These are phyloP conservation scores for Dioszegia hungarica DNA, from an alignment of 768 basidiomycete genomes.

Conservation along the genomic window DNA sequence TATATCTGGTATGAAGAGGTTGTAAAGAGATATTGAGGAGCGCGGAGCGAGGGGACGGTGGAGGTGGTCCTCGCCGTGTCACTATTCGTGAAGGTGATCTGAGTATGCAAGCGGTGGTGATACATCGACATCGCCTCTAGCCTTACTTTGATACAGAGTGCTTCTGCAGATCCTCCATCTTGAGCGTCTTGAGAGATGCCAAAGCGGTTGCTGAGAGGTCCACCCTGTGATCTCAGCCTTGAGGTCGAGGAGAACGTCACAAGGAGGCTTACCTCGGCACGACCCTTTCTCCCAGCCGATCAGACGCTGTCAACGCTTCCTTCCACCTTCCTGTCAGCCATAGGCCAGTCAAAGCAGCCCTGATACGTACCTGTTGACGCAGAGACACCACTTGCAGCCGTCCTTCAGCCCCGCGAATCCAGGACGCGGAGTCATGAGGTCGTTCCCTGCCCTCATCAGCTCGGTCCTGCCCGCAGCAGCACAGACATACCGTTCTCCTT, in stretches of 20 bases:
- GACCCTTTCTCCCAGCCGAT: conserved; percentile 27
- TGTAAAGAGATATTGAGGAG: no score
- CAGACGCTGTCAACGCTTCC: conserved; percentile 41
- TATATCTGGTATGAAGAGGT: neutral
- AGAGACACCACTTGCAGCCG: conserved; percentile 49
- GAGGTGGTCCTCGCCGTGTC: no score
- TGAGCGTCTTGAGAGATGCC: conserved; percentile 32
- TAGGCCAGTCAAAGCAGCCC: no score
- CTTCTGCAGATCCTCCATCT: conserved; percentile 42
- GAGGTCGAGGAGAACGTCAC: conserved; percentile 1
- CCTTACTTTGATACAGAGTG: conserved; percentile 18
- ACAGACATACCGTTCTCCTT: conserved; percentile 32
- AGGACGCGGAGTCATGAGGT: conserved; percentile 38
- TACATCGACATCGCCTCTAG: neutral
- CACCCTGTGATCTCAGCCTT: conserved; percentile 27
- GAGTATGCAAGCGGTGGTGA: neutral
- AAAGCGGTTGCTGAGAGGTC: conserved; percentile 38
- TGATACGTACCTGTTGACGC: conserved; percentile 46
- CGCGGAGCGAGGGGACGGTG: no score
- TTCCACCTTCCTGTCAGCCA: conserved; percentile 32
- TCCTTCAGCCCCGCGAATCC: conserved; percentile 42
- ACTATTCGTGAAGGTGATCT: no score
- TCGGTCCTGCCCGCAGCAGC: neutral
- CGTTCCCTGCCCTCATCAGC: conserved; percentile 31
- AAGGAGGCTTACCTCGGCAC: conserved; percentile 28